Evolutionary conservation across 1,139 yeast genomes (phyloP).

Genomic region (Blastobotrys petasosporus): DNA sequence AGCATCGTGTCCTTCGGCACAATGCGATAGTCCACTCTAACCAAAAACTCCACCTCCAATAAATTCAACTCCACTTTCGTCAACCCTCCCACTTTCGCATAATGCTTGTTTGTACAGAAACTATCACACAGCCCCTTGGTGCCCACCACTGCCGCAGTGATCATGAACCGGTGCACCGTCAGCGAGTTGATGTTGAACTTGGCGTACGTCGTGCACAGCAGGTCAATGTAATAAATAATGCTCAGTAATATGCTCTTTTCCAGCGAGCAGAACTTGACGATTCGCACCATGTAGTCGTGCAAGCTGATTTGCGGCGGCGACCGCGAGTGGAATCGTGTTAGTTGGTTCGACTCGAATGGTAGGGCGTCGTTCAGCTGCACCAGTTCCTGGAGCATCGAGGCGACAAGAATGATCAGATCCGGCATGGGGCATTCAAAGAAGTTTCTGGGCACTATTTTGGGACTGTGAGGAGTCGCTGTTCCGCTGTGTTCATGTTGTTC

Average conservation of each 20-base stretch:
- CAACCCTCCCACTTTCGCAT: slow-evolving; percentile 95
- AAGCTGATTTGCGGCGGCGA: slow-evolving; percentile 87
- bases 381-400: slow-evolving; percentile 73
- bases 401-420: slow-evolving; percentile 62
- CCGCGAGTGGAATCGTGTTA: slow-evolving; percentile 88
- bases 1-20: slow-evolving; percentile 43
- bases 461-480: neutral
- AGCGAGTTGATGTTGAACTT: slow-evolving; percentile 80
- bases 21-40: slow-evolving; percentile 71
- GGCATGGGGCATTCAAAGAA: slow-evolving; percentile 64
- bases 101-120: slow-evolving; percentile 88
- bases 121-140: slow-evolving; percentile 92
- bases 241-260: slow-evolving; percentile 78
- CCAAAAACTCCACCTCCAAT: slow-evolving; percentile 80
- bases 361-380: slow-evolving; percentile 61
- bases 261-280: slow-evolving; percentile 76
- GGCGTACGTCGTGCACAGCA: slow-evolving; percentile 71
- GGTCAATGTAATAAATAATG: slow-evolving; percentile 81
- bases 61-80: slow-evolving; percentile 79
- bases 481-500: neutral
- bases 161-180: slow-evolving; percentile 85
- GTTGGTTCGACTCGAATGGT: slow-evolving; percentile 39
- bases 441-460: slow-evolving; percentile 44
- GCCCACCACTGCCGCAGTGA: slow-evolving; percentile 88
- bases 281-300: slow-evolving; percentile 65